Percentiles rank a stretch among this genome's conserved stretches.
These are phyloP conservation scores for Thraustochytrium aureum DNA, from an alignment of 352 stramenopile genomes.

Conservation along the genomic window DNA sequence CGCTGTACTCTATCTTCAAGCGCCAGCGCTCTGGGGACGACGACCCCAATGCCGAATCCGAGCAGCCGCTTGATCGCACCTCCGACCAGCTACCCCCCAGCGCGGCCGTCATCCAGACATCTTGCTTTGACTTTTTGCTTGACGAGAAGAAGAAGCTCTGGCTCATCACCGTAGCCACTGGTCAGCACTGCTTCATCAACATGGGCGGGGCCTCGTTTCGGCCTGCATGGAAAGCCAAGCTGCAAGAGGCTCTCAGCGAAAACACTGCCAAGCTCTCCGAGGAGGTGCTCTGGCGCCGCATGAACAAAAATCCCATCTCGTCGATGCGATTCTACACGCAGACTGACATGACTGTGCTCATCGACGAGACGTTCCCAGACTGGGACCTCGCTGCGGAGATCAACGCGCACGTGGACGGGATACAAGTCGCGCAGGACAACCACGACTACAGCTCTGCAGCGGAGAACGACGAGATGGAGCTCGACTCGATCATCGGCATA, in stretches of 20 bases:
- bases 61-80: not conserved
- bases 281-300: slow-evolving; percentile 46
- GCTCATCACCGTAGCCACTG: slow-evolving; percentile 46
- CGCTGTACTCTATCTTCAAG: slow-evolving; percentile 33
- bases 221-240: slow-evolving; percentile 36
- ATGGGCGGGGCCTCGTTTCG: slow-evolving; percentile 47
- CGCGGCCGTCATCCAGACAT: slow-evolving; percentile 7
- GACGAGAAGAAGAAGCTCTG: slow-evolving; percentile 51
- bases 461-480: slow-evolving; percentile 18
- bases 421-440: slow-evolving; percentile 48
- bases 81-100: not conserved
- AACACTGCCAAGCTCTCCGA: slow-evolving; percentile 47
- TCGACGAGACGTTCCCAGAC: slow-evolving; percentile 53
- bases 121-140: slow-evolving; percentile 52
- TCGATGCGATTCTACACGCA: slow-evolving; percentile 48
- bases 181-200: slow-evolving; percentile 45
- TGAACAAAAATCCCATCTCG: slow-evolving; percentile 40
- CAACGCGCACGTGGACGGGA: slow-evolving; percentile 38
- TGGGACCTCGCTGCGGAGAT: slow-evolving; percentile 49
- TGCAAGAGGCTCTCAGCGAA: slow-evolving; percentile 25
- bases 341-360: slow-evolving; percentile 45
- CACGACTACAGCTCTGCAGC: slow-evolving; percentile 23
- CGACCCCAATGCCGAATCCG: not conserved
- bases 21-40: slow-evolving; percentile 24
- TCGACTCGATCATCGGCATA: not conserved